phyloP scores from a whole-genome alignment of 2,329 filamentous ascomycete genomes.

The Pseudogymnoascus sp. region DNA sequence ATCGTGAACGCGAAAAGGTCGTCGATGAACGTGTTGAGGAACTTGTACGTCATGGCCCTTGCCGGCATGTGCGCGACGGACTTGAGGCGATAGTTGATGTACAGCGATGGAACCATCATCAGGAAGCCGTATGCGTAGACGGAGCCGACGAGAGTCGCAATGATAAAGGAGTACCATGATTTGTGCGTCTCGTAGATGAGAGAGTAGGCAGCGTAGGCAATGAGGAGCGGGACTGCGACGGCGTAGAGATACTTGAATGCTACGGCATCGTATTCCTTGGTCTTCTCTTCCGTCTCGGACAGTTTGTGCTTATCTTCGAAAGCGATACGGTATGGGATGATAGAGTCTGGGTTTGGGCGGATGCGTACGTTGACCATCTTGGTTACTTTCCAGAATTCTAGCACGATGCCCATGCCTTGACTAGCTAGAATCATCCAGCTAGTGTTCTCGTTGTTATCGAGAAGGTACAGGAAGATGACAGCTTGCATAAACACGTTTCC shows the following conservation, averaged over 20 bases:
- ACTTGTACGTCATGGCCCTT: slow-evolving; percentile 97
- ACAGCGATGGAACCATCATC: slow-evolving; percentile 96
- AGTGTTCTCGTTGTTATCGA: slow-evolving; percentile 96
- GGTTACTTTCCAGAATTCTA: slow-evolving; percentile 91
- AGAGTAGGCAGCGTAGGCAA: slow-evolving; percentile 86
- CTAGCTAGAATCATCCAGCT: slow-evolving; percentile 98
- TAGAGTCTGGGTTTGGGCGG: slow-evolving; percentile 59
- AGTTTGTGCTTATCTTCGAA: slow-evolving; percentile 98
- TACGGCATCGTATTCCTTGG: slow-evolving; percentile 95
- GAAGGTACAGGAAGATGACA: slow-evolving; percentile 90
- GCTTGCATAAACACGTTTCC: slow-evolving; percentile 97
- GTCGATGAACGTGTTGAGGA: slow-evolving; percentile 97
- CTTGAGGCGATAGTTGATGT: slow-evolving; percentile 98
- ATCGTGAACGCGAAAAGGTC: slow-evolving; percentile 98
- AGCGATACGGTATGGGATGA: slow-evolving; percentile 68
- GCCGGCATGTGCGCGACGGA: slow-evolving; percentile 93
- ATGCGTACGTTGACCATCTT: slow-evolving; percentile 86
- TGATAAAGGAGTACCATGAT: slow-evolving; percentile 95
- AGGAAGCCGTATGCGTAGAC: slow-evolving; percentile 98
- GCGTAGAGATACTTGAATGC: slow-evolving; percentile 97
- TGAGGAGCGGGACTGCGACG: slow-evolving; percentile 76
- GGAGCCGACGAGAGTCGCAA: slow-evolving; percentile 87
- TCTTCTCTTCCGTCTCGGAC: slow-evolving; percentile 92
- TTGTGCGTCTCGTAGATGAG: slow-evolving; percentile 91
- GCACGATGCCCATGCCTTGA: slow-evolving; percentile 58